Evolutionary conservation across 306 rosid genomes (phyloP), one percentile per base, ranked within the genome.

Genomic region (Inga laurina): DNA sequence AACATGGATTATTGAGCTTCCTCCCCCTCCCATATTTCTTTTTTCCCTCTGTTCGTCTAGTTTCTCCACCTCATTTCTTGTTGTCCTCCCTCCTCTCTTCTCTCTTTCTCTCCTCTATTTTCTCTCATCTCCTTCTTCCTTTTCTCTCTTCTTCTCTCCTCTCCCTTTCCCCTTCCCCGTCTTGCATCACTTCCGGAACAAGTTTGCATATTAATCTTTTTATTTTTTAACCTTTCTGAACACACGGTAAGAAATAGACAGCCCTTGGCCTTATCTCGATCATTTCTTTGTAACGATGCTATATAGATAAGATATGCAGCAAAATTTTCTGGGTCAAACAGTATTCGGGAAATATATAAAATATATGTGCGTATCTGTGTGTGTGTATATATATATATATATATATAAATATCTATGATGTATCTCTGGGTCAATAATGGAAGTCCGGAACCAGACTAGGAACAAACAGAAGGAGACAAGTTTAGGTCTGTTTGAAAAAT

Each of bases 391-490:
- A n/a, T n/a, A n/a, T n/a, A n/a, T n/a, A n/a, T 4, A 3, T 7
- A 37, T 59, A 34, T 8, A 35, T 32, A 16, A 32, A 32, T 14
- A 5, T 65, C 14, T 14, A 8, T 37, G 54, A 7, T 10, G 24
- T 8, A 22, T 59, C 66, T 22, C 66, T n/a, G 34, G 49, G 46
- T 75, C 39, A 76, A 76, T 37, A 57, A 75, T 75, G 52, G 70
- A 37, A 61, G 72, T 75, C n/a, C 34, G 5, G 12, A 21, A 35
- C 72, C 21, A 27, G 10, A 21, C 72, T 62, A 43, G 32, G 44
- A 41, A 44, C 81, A 77, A 62, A 59, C 70, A 41, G 80, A 77
- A 13, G 59, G 57, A 77, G 81, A 77, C 81, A 77, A 59, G 81
- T 22, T 22, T 8, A 9, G 19, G 59, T 43, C 59, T 16, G 9